Percentiles rank a stretch among this genome's conserved stretches.
Evolutionary conservation across 2,329 filamentous ascomycete species (phyloP).

Genomic region (Xylaria sp.): DNA sequence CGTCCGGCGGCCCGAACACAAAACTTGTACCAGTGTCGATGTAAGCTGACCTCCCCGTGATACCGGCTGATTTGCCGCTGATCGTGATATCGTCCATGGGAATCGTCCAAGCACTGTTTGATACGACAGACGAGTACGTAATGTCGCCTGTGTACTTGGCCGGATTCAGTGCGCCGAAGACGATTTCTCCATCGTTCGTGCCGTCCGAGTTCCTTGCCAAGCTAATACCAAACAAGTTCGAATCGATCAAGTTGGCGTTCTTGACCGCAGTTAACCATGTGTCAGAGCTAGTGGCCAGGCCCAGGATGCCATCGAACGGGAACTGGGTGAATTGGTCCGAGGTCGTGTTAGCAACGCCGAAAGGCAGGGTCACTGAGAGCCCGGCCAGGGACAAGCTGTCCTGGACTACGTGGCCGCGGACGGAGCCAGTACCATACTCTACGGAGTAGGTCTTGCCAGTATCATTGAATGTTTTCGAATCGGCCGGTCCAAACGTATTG

Average conservation of each 20-base stretch:
- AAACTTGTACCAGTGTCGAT: constrained; percentile 88
- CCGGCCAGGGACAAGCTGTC: constrained; percentile 76
- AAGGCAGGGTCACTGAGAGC: constrained; percentile 70
- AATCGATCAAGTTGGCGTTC: constrained; percentile 62
- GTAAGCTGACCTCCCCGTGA: constrained; percentile 70
- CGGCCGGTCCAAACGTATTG: constrained; percentile 71
- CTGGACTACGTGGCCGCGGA: constrained; percentile 71
- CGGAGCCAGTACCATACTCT: constrained; percentile 79
- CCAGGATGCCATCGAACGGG: constrained; percentile 88
- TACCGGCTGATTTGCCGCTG: constrained; percentile 66
- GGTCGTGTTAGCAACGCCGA: constrained; percentile 77
- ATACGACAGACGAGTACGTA: constrained; percentile 68
- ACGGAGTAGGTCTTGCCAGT: constrained; percentile 69
- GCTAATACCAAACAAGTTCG: constrained; percentile 77
- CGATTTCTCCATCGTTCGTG: constrained; percentile 77
- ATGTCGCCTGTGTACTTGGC: constrained; percentile 75
- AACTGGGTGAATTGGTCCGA: constrained; percentile 80
- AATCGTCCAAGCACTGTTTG: constrained; percentile 73
- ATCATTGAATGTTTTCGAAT: constrained; percentile 71
- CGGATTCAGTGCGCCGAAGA: constrained; percentile 76
- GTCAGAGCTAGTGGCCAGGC: constrained; percentile 74
- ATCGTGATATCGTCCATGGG: constrained; percentile 72
- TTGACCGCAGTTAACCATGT: constrained; percentile 74
- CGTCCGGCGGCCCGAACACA: constrained; percentile 74
- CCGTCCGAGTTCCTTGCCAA: constrained; percentile 74